These are phyloP conservation scores for Colletotrichum tofieldiae DNA, from an alignment of 2,329 filamentous ascomycete species.

Conservation along the genomic window DNA sequence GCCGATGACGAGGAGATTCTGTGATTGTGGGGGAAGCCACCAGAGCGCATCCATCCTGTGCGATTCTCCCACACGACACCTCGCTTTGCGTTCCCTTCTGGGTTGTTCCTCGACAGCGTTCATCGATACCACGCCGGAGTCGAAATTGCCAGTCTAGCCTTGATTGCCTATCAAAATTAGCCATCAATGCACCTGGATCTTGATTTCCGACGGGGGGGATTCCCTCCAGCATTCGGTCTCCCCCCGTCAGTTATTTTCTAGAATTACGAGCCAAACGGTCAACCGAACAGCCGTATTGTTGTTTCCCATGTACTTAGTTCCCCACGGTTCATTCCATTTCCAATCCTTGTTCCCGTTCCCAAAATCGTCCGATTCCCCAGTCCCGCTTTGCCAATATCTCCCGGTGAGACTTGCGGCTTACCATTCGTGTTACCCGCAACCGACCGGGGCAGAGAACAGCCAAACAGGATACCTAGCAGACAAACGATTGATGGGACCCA, in stretches of 20 bases:
- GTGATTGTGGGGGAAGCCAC: not conserved
- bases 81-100: not conserved
- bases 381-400: not conserved
- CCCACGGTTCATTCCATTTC: slow-evolving; percentile 17
- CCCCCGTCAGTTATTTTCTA: not conserved
- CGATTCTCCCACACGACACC: not conserved
- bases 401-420: not conserved
- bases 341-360: slow-evolving; percentile 4
- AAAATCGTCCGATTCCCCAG: slow-evolving; percentile 18
- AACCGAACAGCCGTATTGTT: not conserved
- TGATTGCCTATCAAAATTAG: slow-evolving; percentile 41
- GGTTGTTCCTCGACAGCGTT: slow-evolving; percentile 4
- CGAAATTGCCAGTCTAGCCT: slow-evolving; percentile 35
- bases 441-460: not conserved
- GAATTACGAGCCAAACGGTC: slow-evolving; percentile 18
- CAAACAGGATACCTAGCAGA: not conserved
- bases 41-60: slow-evolving; percentile 5
- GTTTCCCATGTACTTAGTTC: not conserved
- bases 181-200: slow-evolving; percentile 34
- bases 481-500: not conserved
- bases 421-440: not conserved
- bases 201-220: slow-evolving; percentile 31
- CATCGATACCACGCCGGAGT: slow-evolving; percentile 26
- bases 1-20: not conserved
- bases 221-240: slow-evolving; percentile 11